Percentiles rank a stretch among this genome's conserved stretches.
Evolutionary conservation across 2,329 filamentous ascomycete genomes (phyloP).

Genomic region (Sclerotinia nivalis): DNA sequence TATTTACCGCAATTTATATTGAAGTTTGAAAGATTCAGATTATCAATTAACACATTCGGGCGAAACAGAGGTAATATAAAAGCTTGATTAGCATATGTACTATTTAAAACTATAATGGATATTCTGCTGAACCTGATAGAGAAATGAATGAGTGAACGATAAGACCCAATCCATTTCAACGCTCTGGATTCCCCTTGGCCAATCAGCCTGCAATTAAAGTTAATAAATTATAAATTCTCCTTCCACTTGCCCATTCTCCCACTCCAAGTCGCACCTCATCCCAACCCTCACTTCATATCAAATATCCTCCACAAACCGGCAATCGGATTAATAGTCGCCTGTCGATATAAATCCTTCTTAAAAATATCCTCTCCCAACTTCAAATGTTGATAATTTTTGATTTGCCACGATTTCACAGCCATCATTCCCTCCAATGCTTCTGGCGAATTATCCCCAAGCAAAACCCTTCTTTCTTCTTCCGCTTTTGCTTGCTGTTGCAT

Average conservation of each 20-base stretch:
- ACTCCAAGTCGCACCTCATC: too few species aligned
- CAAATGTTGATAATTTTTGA: conserved; percentile 24
- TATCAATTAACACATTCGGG: too few species aligned
- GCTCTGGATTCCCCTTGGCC: too few species aligned
- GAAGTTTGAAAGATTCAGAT: too few species aligned
- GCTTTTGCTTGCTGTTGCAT: conserved; percentile 8
- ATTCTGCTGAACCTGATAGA: neutral
- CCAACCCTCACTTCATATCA: conserved; percentile 22
- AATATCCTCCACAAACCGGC: conserved; percentile 28
- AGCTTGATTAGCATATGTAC: neutral
- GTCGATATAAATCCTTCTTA: conserved; percentile 24
- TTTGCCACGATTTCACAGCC: conserved; percentile 27
- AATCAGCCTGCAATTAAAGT: neutral
- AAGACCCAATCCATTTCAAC: neutral
- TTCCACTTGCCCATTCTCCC: too few species aligned
- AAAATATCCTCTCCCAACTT: conserved; percentile 29
- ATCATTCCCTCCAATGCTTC: conserved; percentile 28
- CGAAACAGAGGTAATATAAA: neutral
- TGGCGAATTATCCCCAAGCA: conserved; percentile 25
- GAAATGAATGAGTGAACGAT: too few species aligned
- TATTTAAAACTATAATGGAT: neutral
- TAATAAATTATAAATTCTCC: neutral
- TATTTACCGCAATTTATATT: too few species aligned
- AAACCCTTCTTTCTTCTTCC: conserved; percentile 23
- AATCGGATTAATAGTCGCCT: conserved; percentile 26